Evolutionary conservation across 2,329 filamentous ascomycete species (phyloP), one percentile per base, ranked within the genome.

Genomic region (Parasarocladium wereldwijsianum): DNA sequence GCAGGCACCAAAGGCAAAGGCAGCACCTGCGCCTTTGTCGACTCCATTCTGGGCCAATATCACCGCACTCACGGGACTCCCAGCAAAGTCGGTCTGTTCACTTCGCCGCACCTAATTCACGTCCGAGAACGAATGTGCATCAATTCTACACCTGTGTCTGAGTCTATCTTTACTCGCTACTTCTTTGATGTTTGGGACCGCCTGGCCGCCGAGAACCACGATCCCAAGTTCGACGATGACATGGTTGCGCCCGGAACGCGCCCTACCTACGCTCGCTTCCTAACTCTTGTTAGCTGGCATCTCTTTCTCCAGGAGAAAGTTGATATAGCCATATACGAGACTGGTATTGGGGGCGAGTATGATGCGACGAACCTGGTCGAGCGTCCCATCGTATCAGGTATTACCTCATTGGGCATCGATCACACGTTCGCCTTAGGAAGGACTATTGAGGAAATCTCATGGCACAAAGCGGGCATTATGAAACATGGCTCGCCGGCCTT

Each of bases 1-100:
- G 69, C 76, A 15, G 78, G 78, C 5, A 83, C 76, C n/a, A 83
- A 83, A 48, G 78, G 78, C 5, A 84, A 83, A 51, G 78, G 77
- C 17, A 76, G 68, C 42, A 79, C 75, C 2, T 82, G 76, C 43
- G 76, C 75, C 22, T 80, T 76, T 38, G 60, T 70, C 34, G 62
- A 71, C 36, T 70, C 68, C 6, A 71, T 82, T 36, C 62, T 83
- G 25, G 52, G 57, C 11, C 58, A 58, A 31, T 65, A 71, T 41
- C 59, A 58, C 12, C 38, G 42, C 32, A 8, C 8, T 10, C 5
- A 8, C 5, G 33, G 41, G 16, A 39, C 42, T 2, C 60, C 60
- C 17, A 45, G 37, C 31, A 67, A 60, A 39, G 60, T 69, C 22
- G 76, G 76, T 9, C 62, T 80, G 18, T 77, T 76, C 54, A 81